These are phyloP conservation scores for Paramecium sonneborni DNA, from an alignment of 73 alveolate species.

Conservation along the genomic window DNA sequence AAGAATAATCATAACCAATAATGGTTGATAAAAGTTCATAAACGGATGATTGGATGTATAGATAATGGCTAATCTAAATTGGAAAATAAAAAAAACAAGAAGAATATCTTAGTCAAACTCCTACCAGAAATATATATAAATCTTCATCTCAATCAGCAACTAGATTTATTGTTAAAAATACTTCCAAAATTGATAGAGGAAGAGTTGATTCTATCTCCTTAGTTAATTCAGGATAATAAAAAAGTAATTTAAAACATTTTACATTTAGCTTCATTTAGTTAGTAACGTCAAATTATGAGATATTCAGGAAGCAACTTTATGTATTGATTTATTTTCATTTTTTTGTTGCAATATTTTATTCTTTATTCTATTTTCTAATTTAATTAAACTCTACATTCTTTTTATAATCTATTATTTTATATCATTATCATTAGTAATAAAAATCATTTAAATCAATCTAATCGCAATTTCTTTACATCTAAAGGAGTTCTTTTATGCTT, in stretches of 20 bases:
- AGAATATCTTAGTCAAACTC: background rate
- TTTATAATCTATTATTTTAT: no score
- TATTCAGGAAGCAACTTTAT: conserved; percentile 34
- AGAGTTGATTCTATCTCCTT: conserved; percentile 36
- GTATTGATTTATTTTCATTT: background rate
- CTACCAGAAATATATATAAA: background rate
- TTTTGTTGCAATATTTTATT: background rate
- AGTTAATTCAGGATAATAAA: background rate
- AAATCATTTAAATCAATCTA: background rate
- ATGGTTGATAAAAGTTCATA: conserved; percentile 43
- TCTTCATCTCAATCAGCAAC: conserved; percentile 34
- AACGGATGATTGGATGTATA: conserved; percentile 52
- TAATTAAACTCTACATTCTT: background rate
- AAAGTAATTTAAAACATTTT: background rate
- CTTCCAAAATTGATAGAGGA: conserved; percentile 8
- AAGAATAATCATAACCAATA: background rate
- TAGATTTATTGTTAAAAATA: conserved; percentile 26
- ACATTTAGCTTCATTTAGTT: background rate
- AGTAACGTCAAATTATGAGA: conserved; percentile 3
- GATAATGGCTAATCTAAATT: conserved; percentile 6
- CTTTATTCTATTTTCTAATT: background rate
- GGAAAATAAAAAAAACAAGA: background rate
- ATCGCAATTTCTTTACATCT: background rate
- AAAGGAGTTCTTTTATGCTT: background rate
- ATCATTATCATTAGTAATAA: background rate